Percentiles rank a stretch among this genome's conserved stretches.
Evolutionary conservation across 176 grass and related monocot species (phyloP).

Genomic region (Aechmea fasciata): DNA sequence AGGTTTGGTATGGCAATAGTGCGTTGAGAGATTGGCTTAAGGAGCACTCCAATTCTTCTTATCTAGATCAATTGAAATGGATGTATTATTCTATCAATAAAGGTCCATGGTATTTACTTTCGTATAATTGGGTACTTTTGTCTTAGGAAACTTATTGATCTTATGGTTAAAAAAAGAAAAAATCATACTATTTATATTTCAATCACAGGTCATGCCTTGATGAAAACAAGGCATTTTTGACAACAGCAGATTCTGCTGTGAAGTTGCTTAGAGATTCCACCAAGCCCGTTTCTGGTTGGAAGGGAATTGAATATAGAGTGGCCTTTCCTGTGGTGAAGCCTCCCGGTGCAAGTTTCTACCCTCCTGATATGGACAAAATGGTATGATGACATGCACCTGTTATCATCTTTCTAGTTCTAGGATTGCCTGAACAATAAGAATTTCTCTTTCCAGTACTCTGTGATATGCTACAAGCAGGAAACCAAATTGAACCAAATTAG

Average conservation of each 20-base stretch:
- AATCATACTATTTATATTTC: slow-evolving; percentile 7
- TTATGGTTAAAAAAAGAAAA: neutral
- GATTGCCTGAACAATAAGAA: neutral
- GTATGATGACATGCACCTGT: slow-evolving; percentile 25
- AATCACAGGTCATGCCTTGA: slow-evolving; percentile 82
- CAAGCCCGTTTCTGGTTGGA: slow-evolving; percentile 72
- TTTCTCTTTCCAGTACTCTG: no score
- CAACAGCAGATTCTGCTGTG: slow-evolving; percentile 78
- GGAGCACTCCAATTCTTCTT: slow-evolving; percentile 47
- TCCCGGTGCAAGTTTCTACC: slow-evolving; percentile 85
- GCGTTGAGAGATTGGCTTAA: slow-evolving; percentile 75
- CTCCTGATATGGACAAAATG: slow-evolving; percentile 94
- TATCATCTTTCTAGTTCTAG: neutral
- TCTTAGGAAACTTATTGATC: neutral
- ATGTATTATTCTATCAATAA: slow-evolving; percentile 90
- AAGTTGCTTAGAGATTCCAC: slow-evolving; percentile 63
- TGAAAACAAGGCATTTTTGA: slow-evolving; percentile 80
- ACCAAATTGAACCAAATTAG: no score
- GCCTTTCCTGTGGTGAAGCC: slow-evolving; percentile 82
- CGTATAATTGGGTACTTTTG: neutral
- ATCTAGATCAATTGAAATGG: slow-evolving; percentile 73
- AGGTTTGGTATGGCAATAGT: slow-evolving; percentile 73
- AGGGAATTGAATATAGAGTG: slow-evolving; percentile 75
- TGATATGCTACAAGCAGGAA: no score
- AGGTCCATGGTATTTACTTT: slow-evolving; percentile 75